These are phyloP conservation scores for Cyberlindnera veronae DNA, from an alignment of 805 yeast genomes.

Conservation along the genomic window DNA sequence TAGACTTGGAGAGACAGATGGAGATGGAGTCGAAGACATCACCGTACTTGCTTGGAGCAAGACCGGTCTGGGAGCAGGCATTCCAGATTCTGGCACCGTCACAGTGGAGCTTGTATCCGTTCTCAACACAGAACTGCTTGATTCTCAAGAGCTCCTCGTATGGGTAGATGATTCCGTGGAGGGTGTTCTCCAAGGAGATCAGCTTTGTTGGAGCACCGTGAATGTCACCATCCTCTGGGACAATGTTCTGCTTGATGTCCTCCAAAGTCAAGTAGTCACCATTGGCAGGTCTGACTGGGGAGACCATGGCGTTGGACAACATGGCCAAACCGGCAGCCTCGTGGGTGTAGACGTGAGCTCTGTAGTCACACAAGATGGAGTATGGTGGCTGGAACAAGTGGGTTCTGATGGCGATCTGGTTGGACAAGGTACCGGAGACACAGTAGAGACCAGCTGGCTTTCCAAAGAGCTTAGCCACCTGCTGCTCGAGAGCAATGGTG, in stretches of 20 bases:
- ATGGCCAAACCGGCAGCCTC: constrained; percentile 94
- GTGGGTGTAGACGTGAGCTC: constrained; percentile 77
- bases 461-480: constrained; percentile 67
- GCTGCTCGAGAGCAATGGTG: constrained; percentile 47
- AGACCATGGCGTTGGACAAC: constrained; percentile 88
- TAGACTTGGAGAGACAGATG: constrained; percentile 80
- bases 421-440: constrained; percentile 86
- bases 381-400: constrained; percentile 80
- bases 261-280: constrained; percentile 76
- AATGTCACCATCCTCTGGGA: constrained; percentile 75
- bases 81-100: constrained; percentile 98
- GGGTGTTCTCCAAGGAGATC: constrained; percentile 82
- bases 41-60: constrained; percentile 64
- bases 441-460: constrained; percentile 80
- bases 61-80: constrained; percentile 62
- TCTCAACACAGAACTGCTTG: constrained; percentile 60
- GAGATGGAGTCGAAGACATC: constrained; percentile 80
- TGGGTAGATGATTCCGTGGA: constrained; percentile 81
- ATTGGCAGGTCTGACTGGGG: constrained; percentile 74
- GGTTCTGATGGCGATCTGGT: constrained; percentile 79
- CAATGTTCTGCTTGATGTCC: constrained; percentile 60
- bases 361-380: constrained; percentile 78
- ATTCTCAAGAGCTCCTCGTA: constrained; percentile 71
- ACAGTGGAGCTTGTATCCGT: constrained; percentile 64
- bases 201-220: constrained; percentile 87